phyloP scores from a whole-genome alignment of 331 rosid species.

The Rhamnella rubrinervis region DNA sequence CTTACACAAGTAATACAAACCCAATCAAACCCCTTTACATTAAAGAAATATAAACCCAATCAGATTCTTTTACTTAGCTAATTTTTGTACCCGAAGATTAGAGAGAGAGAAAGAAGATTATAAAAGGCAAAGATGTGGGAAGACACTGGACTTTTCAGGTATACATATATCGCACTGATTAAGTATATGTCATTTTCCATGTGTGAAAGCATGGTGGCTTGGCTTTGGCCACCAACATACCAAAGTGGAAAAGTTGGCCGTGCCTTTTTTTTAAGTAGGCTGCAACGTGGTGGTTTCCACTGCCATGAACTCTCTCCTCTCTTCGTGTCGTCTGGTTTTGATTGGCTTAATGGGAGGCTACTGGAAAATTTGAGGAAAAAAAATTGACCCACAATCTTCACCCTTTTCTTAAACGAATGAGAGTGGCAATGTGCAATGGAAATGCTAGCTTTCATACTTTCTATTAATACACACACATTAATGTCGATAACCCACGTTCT shows the following conservation, averaged over 20 bases:
- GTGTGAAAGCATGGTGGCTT: constrained; percentile 26
- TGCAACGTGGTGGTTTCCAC: constrained; percentile 36
- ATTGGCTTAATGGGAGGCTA: neutral
- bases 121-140: too few relatives aligned
- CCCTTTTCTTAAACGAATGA: too few relatives aligned
- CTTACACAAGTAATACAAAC: neutral
- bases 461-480: too few relatives aligned
- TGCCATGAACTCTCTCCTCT: constrained; percentile 28
- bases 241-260: constrained; percentile 38
- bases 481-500: too few relatives aligned
- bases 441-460: too few relatives aligned
- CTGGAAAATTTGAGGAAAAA: neutral
- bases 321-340: neutral
- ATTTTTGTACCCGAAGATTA: too few relatives aligned
- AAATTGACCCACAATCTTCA: too few relatives aligned
- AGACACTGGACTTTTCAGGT: neutral
- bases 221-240: constrained; percentile 24
- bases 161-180: constrained; percentile 24
- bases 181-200: constrained; percentile 2
- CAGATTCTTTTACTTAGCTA: too few relatives aligned
- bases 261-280: constrained; percentile 25
- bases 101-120: too few relatives aligned
- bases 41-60: neutral
- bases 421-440: too few relatives aligned
- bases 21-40: neutral